Evolutionary conservation across 805 yeast genomes (phyloP).

Genomic region (Pichia paraexigua): DNA sequence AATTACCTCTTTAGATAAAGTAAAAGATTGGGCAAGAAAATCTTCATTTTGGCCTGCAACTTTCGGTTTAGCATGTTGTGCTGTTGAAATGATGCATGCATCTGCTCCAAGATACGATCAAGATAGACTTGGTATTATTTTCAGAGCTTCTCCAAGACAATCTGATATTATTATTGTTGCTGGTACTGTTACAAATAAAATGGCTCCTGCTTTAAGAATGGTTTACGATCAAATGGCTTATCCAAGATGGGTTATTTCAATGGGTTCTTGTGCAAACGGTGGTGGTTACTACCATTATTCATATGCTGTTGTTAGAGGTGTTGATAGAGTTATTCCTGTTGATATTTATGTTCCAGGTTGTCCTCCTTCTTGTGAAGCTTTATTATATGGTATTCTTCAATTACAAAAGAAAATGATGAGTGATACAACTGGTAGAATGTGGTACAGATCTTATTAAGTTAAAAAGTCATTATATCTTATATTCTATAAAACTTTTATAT

Average conservation of each 20-base stretch:
- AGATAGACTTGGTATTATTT: constrained; percentile 85
- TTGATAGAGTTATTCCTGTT: constrained; percentile 82
- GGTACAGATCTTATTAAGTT: constrained; percentile 57
- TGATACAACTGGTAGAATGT: constrained; percentile 71
- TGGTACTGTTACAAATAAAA: constrained; percentile 83
- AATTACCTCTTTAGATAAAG: constrained; percentile 69
- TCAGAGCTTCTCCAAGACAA: constrained; percentile 91
- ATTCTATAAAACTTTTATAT: not conserved
- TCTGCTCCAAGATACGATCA: constrained; percentile 89
- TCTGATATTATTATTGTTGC: constrained; percentile 90
- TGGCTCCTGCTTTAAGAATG: constrained; percentile 91
- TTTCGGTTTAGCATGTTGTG: constrained; percentile 88
- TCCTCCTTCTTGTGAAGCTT: constrained; percentile 87
- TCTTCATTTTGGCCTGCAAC: constrained; percentile 93
- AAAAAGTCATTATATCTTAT: not conserved
- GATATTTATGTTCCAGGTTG: constrained; percentile 91
- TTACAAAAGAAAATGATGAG: constrained; percentile 85
- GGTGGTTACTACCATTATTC: constrained; percentile 91
- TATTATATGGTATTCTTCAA: constrained; percentile 85
- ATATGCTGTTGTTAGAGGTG: constrained; percentile 82
- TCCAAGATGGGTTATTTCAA: constrained; percentile 89
- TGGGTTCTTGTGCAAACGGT: constrained; percentile 93
- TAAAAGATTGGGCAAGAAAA: constrained; percentile 87
- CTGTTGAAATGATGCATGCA: constrained; percentile 92
- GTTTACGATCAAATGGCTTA: constrained; percentile 93